phyloP scores from a whole-genome alignment of 768 basidiomycete species.

The Phaeolepiota aurea region DNA sequence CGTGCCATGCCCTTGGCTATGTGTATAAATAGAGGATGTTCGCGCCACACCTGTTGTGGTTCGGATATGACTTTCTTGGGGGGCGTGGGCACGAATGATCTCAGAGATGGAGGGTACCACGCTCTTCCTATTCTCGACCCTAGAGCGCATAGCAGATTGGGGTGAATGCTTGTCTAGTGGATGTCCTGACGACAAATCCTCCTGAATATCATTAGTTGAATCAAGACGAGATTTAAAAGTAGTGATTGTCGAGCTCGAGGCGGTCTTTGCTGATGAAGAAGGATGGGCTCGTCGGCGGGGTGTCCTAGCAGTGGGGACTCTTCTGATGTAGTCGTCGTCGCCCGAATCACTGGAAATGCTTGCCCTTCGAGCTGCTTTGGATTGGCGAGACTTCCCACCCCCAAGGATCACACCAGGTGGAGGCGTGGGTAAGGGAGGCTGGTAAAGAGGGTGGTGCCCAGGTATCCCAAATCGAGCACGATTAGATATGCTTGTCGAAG shows the following conservation, averaged over 20 bases:
- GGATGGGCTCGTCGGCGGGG: slow-evolving; percentile 24
- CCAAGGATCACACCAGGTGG: slow-evolving; percentile 75
- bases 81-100: slow-evolving; percentile 76
- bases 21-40: slow-evolving; percentile 39
- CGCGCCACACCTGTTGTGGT: slow-evolving; percentile 35
- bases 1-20: slow-evolving; percentile 36
- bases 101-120: slow-evolving; percentile 80
- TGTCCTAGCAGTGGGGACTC: slow-evolving; percentile 15
- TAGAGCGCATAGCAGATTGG: slow-evolving; percentile 6
- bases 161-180: too few species aligned
- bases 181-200: slow-evolving; percentile 5
- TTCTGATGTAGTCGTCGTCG: slow-evolving; percentile 40
- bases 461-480: slow-evolving; percentile 49
- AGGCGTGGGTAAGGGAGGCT: slow-evolving; percentile 77
- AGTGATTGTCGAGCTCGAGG: slow-evolving; percentile 16
- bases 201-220: slow-evolving; percentile 4
- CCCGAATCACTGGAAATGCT: slow-evolving; percentile 38
- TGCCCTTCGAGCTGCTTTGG: slow-evolving; percentile 19
- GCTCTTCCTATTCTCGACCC: slow-evolving; percentile 30
- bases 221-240: slow-evolving; percentile 5
- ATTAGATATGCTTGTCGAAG: slow-evolving; percentile 29
- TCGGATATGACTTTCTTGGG: slow-evolving; percentile 43
- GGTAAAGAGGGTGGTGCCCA: slow-evolving; percentile 67
- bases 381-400: slow-evolving; percentile 27
- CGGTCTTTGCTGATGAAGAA: slow-evolving; percentile 16